Evolutionary conservation across 2,329 filamentous ascomycete species (phyloP), one percentile per base, ranked within the genome.

Genomic region (Macrophomina phaseolina): DNA sequence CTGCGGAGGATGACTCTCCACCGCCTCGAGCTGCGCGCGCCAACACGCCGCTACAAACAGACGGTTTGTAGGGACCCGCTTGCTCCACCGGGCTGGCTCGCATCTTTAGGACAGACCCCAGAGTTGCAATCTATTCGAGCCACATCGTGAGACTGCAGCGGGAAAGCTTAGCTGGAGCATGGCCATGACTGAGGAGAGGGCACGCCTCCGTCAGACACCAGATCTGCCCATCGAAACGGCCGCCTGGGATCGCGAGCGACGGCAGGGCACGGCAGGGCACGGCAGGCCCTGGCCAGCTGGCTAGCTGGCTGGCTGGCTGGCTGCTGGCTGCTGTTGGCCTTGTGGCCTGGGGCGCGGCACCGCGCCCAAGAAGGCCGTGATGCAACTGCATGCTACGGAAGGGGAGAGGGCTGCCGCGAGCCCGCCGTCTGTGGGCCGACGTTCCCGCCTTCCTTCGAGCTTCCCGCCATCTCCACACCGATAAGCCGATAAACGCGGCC

Each of bases 121-220:
- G 61, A 52, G 49, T 64, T 16, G 38, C 61, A 64, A 64, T 64
- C 48, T 53, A 64, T 42, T 64, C 48, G 61, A 63, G 60, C 46
- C 58, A 62, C 45, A 36, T 62, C 45, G 45, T 62, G 58, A 62
- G 58, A 62, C 58, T 11, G 32, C 49, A 62, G 58, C 58, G 58
- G 58, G 42, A 51, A 55, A 55, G 52, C 52, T 55, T 60, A 46
- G 55, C 55, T 38, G 38, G 55, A 64, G 32, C 58, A 48, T 49
- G 42, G 23, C 23, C 23, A 45, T 60, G 55, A 42, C 14, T n/a
- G 28, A 36, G 23, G 12, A 11, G n/a, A 34, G 16, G 38, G 56
- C 14, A 46, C 9, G 56, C 56, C 23, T 32, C 53, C 53, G 53
- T 58, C 53, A 46, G 40, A 38, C 52, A 23, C 52, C 32, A 38